Evolutionary conservation across 2,329 filamentous ascomycete species (phyloP).

Genomic region (Microsporum canis): DNA sequence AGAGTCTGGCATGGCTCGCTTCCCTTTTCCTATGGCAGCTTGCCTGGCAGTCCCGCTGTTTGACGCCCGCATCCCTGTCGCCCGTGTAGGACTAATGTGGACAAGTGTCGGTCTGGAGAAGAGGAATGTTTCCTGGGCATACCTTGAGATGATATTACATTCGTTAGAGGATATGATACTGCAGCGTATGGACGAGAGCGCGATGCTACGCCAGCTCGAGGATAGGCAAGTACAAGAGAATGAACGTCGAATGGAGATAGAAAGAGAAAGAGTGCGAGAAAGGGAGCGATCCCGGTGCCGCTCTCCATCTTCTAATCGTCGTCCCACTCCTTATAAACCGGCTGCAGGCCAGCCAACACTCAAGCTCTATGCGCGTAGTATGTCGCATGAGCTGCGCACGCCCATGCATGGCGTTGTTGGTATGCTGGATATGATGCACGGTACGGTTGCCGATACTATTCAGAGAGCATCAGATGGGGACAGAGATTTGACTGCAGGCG

Average conservation of each 20-base stretch:
- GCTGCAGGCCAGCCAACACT: conserved; percentile 41
- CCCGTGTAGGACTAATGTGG: conserved; percentile 64
- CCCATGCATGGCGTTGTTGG: conserved; percentile 67
- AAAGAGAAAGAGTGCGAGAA: conserved; percentile 21
- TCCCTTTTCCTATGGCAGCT: conserved; percentile 52
- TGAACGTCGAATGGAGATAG: conserved; percentile 22
- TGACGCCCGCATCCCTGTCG: conserved; percentile 53
- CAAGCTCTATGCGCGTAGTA: conserved; percentile 59
- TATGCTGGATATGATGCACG: conserved; percentile 67
- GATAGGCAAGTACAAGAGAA: conserved; percentile 20
- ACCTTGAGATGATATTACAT: conserved; percentile 56
- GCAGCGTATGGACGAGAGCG: conserved; percentile 29
- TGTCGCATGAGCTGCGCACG: conserved; percentile 61
- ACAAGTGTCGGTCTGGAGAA: conserved; percentile 48
- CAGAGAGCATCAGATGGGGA: conserved; percentile 39
- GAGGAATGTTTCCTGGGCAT: conserved; percentile 51
- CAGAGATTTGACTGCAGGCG: conserved; percentile 22
- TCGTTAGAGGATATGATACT: conserved; percentile 56
- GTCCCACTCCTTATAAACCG: conserved; percentile 10
- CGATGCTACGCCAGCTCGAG: conserved; percentile 16
- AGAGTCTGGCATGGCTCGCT: conserved; percentile 41
- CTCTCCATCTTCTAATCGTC: background rate
- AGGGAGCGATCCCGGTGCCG: background rate
- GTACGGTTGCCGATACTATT: conserved; percentile 56
- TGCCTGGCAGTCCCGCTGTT: conserved; percentile 58